Evolutionary conservation across 2,329 filamentous ascomycete genomes (phyloP).

Genomic region (Tympanopsis confertula): DNA sequence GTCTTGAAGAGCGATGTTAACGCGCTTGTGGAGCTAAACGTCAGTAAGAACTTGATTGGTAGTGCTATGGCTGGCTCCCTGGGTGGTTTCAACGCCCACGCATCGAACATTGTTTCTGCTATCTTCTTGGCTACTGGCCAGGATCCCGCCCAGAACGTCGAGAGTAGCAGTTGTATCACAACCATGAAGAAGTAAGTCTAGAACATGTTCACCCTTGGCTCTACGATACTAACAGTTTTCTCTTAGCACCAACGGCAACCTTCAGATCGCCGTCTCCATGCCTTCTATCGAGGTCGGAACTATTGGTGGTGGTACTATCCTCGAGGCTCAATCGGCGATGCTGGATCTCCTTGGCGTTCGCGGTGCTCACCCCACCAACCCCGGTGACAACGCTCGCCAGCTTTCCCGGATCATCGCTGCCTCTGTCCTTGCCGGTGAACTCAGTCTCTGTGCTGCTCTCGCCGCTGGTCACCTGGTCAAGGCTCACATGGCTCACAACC

Average conservation of each 20-base stretch:
- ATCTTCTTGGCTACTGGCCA: slow-evolving; percentile 66
- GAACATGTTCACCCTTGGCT: neutral
- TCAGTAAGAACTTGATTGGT: slow-evolving; percentile 63
- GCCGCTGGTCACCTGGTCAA: slow-evolving; percentile 56
- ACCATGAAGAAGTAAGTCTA: slow-evolving; percentile 68
- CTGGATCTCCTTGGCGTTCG: slow-evolving; percentile 63
- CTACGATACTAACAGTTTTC: slow-evolving; percentile 3
- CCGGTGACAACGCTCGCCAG: slow-evolving; percentile 54
- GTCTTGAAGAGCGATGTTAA: slow-evolving; percentile 64
- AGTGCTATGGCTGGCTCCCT: slow-evolving; percentile 67
- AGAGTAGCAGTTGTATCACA: slow-evolving; percentile 66
- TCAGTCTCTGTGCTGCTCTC: slow-evolving; percentile 52
- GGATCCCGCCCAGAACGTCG: slow-evolving; percentile 66
- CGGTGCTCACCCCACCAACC: slow-evolving; percentile 50
- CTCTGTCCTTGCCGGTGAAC: slow-evolving; percentile 55
- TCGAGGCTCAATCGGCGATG: slow-evolving; percentile 66
- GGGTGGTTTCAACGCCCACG: slow-evolving; percentile 68
- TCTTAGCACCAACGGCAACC: slow-evolving; percentile 49
- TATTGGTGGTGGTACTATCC: slow-evolving; percentile 64
- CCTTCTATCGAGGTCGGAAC: slow-evolving; percentile 68
- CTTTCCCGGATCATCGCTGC: slow-evolving; percentile 54
- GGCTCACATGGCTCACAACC: slow-evolving; percentile 61
- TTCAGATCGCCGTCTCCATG: slow-evolving; percentile 69
- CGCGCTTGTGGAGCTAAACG: slow-evolving; percentile 60
- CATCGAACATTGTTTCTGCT: slow-evolving; percentile 64